A percentile compares a stretch with the other conserved stretches of the same genome.
Conservation (phyloP, 108 stramenopile species). For the Epithemia pelagica region DNA sequence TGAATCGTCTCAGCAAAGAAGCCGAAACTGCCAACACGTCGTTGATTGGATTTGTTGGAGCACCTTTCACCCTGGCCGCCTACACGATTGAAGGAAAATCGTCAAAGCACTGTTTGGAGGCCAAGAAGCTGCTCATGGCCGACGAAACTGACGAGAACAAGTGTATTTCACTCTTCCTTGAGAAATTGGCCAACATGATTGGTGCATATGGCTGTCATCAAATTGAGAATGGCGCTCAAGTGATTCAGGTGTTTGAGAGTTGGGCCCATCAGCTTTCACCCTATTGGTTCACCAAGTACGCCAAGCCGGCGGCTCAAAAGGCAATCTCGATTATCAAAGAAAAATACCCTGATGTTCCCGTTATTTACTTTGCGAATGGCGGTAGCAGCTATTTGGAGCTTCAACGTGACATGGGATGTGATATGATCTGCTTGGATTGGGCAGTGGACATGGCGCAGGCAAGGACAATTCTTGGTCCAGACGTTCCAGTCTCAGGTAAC, state of each 20-base stretch:
- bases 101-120: slow-evolving; percentile 72
- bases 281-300: slow-evolving; percentile 73
- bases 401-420: slow-evolving; percentile 84
- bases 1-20: slow-evolving; percentile 61
- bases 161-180: slow-evolving; percentile 69
- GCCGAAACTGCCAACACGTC: slow-evolving; percentile 84
- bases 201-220: slow-evolving; percentile 93
- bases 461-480: slow-evolving; percentile 71
- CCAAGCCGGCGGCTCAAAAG: slow-evolving; percentile 85
- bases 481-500: slow-evolving; percentile 86
- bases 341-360: slow-evolving; percentile 84
- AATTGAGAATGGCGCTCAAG: slow-evolving; percentile 94
- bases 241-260: slow-evolving; percentile 97
- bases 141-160: slow-evolving; percentile 61
- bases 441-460: slow-evolving; percentile 81
- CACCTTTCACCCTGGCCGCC: slow-evolving; percentile 95
- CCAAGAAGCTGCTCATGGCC: slow-evolving; percentile 89
- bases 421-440: slow-evolving; percentile 92
- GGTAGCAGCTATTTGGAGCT: slow-evolving; percentile 89
- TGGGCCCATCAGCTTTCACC: slow-evolving; percentile 95
- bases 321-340: slow-evolving; percentile 86
- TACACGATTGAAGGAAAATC: slow-evolving; percentile 96
- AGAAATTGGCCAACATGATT: slow-evolving; percentile 85
- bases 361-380: slow-evolving; percentile 97
- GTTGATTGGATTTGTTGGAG: slow-evolving; percentile 97